A percentile compares a stretch with the other conserved stretches of the same genome.
Evolutionary conservation across 768 basidiomycete genomes (phyloP).

Genomic region (Tylopilus rubrobrunneus): DNA sequence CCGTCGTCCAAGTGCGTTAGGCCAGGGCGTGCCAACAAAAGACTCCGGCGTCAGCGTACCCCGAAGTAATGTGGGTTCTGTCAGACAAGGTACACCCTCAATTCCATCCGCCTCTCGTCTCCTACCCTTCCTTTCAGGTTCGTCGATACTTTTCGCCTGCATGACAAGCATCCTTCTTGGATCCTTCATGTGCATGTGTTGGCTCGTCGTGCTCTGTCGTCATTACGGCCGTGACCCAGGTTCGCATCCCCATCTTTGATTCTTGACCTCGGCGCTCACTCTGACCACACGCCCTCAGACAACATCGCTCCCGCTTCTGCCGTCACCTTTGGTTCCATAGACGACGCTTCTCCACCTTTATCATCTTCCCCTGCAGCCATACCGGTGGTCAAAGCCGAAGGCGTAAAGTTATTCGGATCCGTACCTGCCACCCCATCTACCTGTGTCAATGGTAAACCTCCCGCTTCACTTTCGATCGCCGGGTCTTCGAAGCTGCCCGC

Average conservation of each 20-base stretch:
- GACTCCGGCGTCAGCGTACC: slow-evolving; percentile 70
- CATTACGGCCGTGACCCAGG: slow-evolving; percentile 81
- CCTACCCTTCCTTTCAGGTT: slow-evolving; percentile 34
- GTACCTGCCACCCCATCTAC: too few relatives aligned
- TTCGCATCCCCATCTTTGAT: slow-evolving; percentile 33
- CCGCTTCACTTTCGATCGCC: slow-evolving; percentile 42
- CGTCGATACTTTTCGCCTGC: slow-evolving; percentile 79
- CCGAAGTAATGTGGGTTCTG: slow-evolving; percentile 55
- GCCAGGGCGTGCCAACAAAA: slow-evolving; percentile 68
- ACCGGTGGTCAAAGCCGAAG: too few relatives aligned
- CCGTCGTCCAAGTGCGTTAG: slow-evolving; percentile 49
- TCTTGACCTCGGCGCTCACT: not conserved
- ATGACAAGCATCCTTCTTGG: too few relatives aligned
- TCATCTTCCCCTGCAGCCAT: too few relatives aligned
- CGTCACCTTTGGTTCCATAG: slow-evolving; percentile 89
- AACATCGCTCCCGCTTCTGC: too few relatives aligned
- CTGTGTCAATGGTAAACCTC: slow-evolving; percentile 62
- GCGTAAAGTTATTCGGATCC: too few relatives aligned
- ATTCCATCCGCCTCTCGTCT: not conserved
- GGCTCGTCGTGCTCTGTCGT: slow-evolving; percentile 74
- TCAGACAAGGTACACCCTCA: slow-evolving; percentile 57
- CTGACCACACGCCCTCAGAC: slow-evolving; percentile 27
- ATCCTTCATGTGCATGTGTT: slow-evolving; percentile 89
- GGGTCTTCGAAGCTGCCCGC: slow-evolving; percentile 34
- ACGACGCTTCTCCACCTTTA: slow-evolving; percentile 70